A percentile compares a stretch with the other conserved stretches of the same genome.
Evolutionary conservation across 78 protist species (phyloP).

Genomic region (Dictyostelium purpureum): DNA sequence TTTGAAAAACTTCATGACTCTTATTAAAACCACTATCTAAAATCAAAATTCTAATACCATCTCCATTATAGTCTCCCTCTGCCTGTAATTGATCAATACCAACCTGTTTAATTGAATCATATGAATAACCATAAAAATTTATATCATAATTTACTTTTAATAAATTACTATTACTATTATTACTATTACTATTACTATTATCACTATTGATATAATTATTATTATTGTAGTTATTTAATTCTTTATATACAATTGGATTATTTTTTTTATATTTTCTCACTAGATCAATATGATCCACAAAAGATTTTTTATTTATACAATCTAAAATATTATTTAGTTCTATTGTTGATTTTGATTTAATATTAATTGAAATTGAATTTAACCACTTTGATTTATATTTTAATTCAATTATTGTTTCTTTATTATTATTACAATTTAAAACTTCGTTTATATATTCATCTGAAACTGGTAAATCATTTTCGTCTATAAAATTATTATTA

Average conservation of each 20-base stretch:
- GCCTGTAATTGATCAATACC: conserved; percentile 4
- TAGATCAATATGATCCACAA: conserved; percentile 26
- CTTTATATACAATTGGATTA: not conserved
- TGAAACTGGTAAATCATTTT: not conserved
- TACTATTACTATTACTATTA: not conserved
- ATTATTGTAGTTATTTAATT: not conserved
- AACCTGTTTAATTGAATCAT: not conserved
- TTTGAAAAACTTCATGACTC: conserved; percentile 9
- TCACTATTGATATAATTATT: not conserved
- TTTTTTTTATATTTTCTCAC: not conserved
- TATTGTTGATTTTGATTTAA: not conserved
- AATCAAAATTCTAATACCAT: conserved; percentile 25
- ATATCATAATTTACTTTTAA: not conserved
- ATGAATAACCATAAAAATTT: conserved; percentile 27
- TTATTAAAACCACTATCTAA: conserved; percentile 47
- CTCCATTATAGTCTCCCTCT: conserved; percentile 20
- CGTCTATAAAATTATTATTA: not conserved
- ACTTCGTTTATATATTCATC: not conserved
- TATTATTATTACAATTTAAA: not conserved
- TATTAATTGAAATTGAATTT: conserved; percentile 27
- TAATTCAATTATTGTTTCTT: not conserved
- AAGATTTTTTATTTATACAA: conserved; percentile 13
- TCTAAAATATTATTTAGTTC: not conserved
- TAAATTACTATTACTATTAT: not conserved
- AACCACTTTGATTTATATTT: conserved; percentile 41